phyloP scores from a whole-genome alignment of 78 protist genomes.

The Dictyostelium capitatum region DNA sequence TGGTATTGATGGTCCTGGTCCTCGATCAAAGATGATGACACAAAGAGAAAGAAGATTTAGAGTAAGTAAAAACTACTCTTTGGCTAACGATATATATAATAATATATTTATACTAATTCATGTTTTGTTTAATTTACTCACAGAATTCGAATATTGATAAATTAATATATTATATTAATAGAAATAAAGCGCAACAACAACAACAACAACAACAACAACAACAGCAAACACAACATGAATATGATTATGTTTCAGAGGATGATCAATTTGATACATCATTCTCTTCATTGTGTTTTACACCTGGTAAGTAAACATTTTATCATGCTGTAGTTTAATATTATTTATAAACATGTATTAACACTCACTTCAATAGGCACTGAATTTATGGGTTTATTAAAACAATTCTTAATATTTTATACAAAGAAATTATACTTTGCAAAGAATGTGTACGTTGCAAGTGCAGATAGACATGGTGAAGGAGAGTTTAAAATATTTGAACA shows the following conservation, averaged over 20 bases:
- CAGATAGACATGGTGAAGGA: slow-evolving; percentile 47
- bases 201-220: slow-evolving; percentile 4
- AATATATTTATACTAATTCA: background rate
- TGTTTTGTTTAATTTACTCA: background rate
- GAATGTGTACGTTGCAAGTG: background rate
- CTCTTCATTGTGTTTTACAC: slow-evolving; percentile 39
- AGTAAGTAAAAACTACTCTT: background rate
- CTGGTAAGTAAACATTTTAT: no score
- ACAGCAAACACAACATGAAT: background rate
- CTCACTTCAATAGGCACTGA: no score
- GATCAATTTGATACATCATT: background rate
- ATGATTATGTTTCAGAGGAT: background rate
- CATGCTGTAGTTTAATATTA: no score
- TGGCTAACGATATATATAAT: no score
- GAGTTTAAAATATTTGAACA: slow-evolving; percentile 65
- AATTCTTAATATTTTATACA: background rate
- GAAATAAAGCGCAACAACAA: background rate
- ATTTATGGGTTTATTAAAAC: slow-evolving; percentile 26
- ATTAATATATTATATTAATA: slow-evolving; percentile 3
- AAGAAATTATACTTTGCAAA: slow-evolving; percentile 9
- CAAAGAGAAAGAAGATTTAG: slow-evolving; percentile 55
- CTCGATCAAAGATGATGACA: slow-evolving; percentile 17
- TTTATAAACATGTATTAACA: no score
- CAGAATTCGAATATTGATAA: slow-evolving; percentile 7
- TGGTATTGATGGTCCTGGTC: slow-evolving; percentile 62